phyloP scores from a whole-genome alignment of 768 basidiomycete genomes.

The Serendipita sp. region DNA sequence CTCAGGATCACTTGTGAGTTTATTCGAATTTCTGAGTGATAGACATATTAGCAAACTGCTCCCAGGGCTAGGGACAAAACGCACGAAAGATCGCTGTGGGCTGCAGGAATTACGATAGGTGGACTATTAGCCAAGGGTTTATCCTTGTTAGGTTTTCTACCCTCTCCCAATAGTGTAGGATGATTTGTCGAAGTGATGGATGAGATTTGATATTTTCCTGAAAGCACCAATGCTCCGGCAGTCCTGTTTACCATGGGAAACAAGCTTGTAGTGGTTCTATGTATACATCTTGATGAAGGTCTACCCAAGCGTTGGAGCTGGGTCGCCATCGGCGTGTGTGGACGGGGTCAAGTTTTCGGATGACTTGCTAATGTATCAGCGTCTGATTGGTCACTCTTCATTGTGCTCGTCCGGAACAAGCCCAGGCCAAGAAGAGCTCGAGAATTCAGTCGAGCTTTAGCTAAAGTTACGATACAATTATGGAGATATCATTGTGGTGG shows the following conservation, averaged over 20 bases:
- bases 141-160: neutral
- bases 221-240: neutral
- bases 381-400: neutral
- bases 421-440: neutral
- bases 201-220: neutral
- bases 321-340: neutral
- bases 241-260: neutral
- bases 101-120: neutral
- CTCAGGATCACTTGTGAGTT: slow-evolving; percentile 28
- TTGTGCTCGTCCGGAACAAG: neutral
- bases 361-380: neutral
- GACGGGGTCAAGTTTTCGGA: neutral
- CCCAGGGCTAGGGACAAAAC: neutral
- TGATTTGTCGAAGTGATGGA: neutral
- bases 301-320: neutral
- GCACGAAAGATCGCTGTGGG: neutral
- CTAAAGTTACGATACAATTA: neutral
- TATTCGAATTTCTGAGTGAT: neutral
- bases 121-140: slow-evolving; percentile 5
- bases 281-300: neutral
- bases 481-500: neutral
- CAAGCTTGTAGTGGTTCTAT: neutral
- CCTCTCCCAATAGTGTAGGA: neutral
- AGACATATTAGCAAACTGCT: neutral
- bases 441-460: neutral